Evolutionary conservation across 148 eudicot genomes (phyloP).

Genomic region (Linanthus parryae): DNA sequence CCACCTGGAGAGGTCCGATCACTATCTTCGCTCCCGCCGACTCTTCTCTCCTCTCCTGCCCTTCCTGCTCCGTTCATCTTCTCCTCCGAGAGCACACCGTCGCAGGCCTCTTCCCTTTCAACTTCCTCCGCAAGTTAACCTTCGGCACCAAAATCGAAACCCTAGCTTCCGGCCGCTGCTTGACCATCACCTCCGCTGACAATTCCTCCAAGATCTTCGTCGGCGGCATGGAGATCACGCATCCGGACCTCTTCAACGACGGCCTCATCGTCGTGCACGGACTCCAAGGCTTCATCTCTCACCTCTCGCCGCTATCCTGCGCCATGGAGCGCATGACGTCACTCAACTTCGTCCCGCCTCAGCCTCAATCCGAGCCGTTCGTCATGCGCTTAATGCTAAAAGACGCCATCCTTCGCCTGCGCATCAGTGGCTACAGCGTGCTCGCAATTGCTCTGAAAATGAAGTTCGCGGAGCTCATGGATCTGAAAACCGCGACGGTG

Average conservation of each 20-base stretch:
- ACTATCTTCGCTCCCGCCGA: constrained; percentile 70
- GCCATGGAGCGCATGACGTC: constrained; percentile 43
- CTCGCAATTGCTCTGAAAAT: constrained; percentile 6
- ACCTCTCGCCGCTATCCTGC: constrained; percentile 69
- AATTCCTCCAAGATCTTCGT: constrained; percentile 34
- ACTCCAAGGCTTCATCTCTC: constrained; percentile 60
- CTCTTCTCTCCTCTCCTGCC: constrained; percentile 53
- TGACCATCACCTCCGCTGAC: constrained; percentile 41
- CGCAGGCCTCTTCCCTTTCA: constrained; percentile 55
- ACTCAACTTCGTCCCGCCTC: constrained; percentile 30
- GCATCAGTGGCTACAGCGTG: constrained; percentile 10
- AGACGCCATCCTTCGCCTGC: constrained; percentile 12
- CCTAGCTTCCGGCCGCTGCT: constrained; percentile 51
- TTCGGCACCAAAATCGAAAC: constrained; percentile 71
- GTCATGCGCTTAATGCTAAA: constrained; percentile 36
- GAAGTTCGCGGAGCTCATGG: constrained; percentile 8
- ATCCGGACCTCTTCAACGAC: constrained; percentile 37
- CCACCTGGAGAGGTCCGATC: constrained; percentile 31
- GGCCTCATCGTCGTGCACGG: constrained; percentile 52
- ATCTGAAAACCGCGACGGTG: constrained; percentile 3
- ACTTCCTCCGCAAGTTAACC: constrained; percentile 38
- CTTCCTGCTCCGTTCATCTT: constrained; percentile 52
- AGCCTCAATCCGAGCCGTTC: constrained; percentile 20
- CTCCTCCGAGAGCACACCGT: constrained; percentile 73
- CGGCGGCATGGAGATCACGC: constrained; percentile 53